Base-by-base conservation (phyloP, 139 green algal genomes). In the Bryopsis sp. region DNA sequence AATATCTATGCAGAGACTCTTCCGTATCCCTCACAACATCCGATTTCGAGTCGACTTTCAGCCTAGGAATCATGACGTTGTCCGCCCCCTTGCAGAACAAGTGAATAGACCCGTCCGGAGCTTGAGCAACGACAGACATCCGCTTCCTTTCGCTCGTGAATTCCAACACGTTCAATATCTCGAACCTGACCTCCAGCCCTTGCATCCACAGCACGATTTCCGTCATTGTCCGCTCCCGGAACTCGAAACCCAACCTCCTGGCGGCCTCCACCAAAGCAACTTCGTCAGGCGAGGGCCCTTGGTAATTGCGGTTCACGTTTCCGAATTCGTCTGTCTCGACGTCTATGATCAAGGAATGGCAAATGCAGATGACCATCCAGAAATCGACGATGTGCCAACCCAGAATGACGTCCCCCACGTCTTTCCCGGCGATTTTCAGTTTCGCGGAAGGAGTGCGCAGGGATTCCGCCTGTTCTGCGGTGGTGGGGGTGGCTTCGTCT, bases 111-210 rank as follows among this genome's bases (percentile, higher is more conserved):
- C 86, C 87, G 54, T 87, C 74, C 1, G 81, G 82, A 15, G 54
- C 62, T 31, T 82, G 82, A 28, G 74, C 84, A 58, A 87, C 77
- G 29, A 81, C 74, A 2, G 46, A 76, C 79, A 81, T 80, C 43
- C 81, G 75, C 62, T 84, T 82, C 43, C 80, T 60, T 6, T 89
- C 81, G 31, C 67, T 88, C 67, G 76, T 88, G 78, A 95, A 96
- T 76, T 96, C 90, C 69, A 96, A 83, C 31, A 94, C 76, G 67
- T 87, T 87, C 1, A 96, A 75, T 26, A 95, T 70, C 62, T 96
- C 84, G 72, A 89, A 93, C 58, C 72, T 59, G 24, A 65, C 43
- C 39, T 81, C 15, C 37, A 58, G 71, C 24, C 39, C 31, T 7
- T 64, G 70, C 33, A 70, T 58, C 1, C 54, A 39, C 4, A 77